Base-by-base conservation (phyloP, 352 stramenopile genomes). In the Pythium coloratum region DNA sequence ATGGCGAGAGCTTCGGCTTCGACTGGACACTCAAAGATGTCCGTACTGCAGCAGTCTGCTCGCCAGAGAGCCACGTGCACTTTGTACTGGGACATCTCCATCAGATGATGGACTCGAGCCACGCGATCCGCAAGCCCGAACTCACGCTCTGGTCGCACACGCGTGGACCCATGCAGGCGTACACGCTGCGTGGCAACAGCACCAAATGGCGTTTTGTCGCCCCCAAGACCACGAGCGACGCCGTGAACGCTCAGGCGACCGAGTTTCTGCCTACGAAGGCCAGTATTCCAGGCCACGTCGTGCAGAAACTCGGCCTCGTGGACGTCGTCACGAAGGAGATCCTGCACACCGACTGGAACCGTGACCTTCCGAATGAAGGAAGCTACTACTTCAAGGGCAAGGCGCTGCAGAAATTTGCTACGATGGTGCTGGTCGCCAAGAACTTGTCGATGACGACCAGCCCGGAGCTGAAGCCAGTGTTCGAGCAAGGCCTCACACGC, bases 341-440 rank as follows among this genome's bases (percentile, higher is more conserved):
- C 58, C 40, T 66, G 24, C 33, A 92, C 26, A 76, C 72, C n/a
- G 71, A 89, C 34, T 95, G 86, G 86, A 66, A 72, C 16, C 53
- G 62, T 46, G 57, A 75, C 8, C 59, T 92, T 44, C 82, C 81
- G 7, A 69, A 73, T 28, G 78, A 90, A 69, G 84, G 78, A 28
- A 91, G 82, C 64, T 94, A 94, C 69, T 94, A 94, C 75, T 94
- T 94, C 65, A 92, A 91, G 61, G 84, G 86, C 49, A 94, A 94
- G 44, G 61, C 77, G 12, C 60, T 92, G 24, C 86, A 94, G 57
- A 92, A 92, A 71, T 91, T 86, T 55, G 84, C 80, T 3, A 87
- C 78, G 0, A 89, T 94, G 81, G 90, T 82, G 66, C 63, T 94
- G n/a, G 66, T 94, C 10, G 82, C 86, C 1, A 73, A 78, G 46